Evolutionary conservation across 768 basidiomycete genomes (phyloP).

Genomic region (Krasilnikovozyma curviuscula): DNA sequence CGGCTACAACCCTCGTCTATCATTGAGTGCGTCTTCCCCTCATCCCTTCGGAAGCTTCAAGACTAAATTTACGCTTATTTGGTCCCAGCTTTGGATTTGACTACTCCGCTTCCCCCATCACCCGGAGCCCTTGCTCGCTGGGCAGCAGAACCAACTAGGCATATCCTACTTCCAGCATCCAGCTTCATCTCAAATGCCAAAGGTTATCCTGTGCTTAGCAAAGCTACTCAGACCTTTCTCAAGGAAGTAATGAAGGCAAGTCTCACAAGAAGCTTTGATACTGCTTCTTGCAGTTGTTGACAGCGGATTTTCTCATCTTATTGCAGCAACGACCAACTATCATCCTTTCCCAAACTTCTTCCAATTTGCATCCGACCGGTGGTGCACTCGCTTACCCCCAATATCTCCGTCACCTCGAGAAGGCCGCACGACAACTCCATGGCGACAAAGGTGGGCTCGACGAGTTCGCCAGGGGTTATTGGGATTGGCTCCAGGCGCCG

Average conservation of each 20-base stretch:
- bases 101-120: slow-evolving; percentile 64
- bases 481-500: slow-evolving; percentile 87
- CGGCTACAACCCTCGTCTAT: slow-evolving; percentile 38
- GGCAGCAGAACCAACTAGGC: slow-evolving; percentile 79
- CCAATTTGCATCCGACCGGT: slow-evolving; percentile 52
- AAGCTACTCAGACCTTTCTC: slow-evolving; percentile 77
- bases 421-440: slow-evolving; percentile 27
- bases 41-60: background rate
- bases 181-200: slow-evolving; percentile 89
- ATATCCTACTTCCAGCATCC: slow-evolving; percentile 71
- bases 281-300: too few relatives aligned
- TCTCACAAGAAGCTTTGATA: too few relatives aligned
- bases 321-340: slow-evolving; percentile 63
- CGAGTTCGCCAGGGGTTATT: slow-evolving; percentile 77
- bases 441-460: slow-evolving; percentile 49
- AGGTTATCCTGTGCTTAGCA: slow-evolving; percentile 90
- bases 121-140: slow-evolving; percentile 62
- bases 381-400: slow-evolving; percentile 75
- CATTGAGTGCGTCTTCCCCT: slow-evolving; percentile 24
- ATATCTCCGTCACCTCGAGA: slow-evolving; percentile 35
- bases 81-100: slow-evolving; percentile 64
- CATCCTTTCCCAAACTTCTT: slow-evolving; percentile 51
- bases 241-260: slow-evolving; percentile 70
- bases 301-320: slow-evolving; percentile 18
- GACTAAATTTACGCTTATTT: background rate